These are phyloP conservation scores for Schizonepeta tenuifolia DNA, from an alignment of 257 asterid genomes.

Conservation along the genomic window DNA sequence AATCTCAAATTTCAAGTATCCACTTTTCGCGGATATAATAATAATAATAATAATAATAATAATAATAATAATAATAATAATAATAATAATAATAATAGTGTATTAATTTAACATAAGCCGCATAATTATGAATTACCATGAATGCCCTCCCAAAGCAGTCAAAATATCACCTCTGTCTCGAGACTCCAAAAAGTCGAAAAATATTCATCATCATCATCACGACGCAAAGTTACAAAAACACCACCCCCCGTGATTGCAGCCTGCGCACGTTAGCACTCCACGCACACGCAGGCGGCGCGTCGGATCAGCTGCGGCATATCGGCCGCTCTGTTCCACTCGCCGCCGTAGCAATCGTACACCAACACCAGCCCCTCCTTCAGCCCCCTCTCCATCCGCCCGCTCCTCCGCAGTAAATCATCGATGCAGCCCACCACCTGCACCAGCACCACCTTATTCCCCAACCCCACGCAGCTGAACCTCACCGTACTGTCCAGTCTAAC, in stretches of 20 bases:
- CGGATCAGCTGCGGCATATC: constrained; percentile 77
- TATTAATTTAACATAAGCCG: neutral
- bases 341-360: constrained; percentile 59
- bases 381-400: constrained; percentile 74
- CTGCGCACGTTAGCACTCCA: constrained; percentile 57
- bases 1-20: neutral
- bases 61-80: neutral
- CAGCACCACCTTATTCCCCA: constrained; percentile 66
- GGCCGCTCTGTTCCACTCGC: constrained; percentile 74
- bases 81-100: neutral
- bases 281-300: constrained; percentile 95
- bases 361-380: constrained; percentile 70
- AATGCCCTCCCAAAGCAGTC: constrained; percentile 15
- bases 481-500: constrained; percentile 81
- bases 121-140: neutral
- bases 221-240: constrained; percentile 28
- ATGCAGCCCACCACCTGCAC: constrained; percentile 83
- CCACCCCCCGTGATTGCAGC: constrained; percentile 37
- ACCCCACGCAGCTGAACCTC: constrained; percentile 77
- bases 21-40: neutral
- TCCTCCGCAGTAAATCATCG: constrained; percentile 70
- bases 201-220: constrained; percentile 22
- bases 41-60: neutral
- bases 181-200: constrained; percentile 36
- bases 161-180: constrained; percentile 36